Evolutionary conservation across 768 basidiomycete genomes (phyloP), one percentile per base, ranked within the genome.

Genomic region (Pholiota molesta): DNA sequence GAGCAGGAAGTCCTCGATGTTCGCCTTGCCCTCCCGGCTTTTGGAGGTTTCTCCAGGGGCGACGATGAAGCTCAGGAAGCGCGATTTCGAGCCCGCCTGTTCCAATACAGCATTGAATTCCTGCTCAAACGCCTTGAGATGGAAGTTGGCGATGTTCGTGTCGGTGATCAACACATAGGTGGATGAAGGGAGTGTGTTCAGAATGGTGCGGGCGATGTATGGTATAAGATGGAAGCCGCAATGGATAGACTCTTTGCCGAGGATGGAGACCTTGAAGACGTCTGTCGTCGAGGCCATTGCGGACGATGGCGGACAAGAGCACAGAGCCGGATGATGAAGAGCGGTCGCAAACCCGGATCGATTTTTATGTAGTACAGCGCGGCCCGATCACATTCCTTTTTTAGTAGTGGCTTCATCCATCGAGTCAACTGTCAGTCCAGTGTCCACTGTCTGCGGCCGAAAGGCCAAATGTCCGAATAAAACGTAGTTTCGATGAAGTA

Each of bases 151-250:
- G 71, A 99, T 86, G 76, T 95, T 88, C 28, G 91, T 89, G 78
- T 99, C 97, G 29, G 97, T 98, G 72, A 99, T 75, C 66, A 99
- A 83, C 69, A 94, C 91, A 75, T 99, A 99, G 51, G 91, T 86
- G 1, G 94, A 91, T 0, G 95, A 90, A 3, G 88, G 81, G 23
- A 95, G 82, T 1, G 84, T 83, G 3, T 79, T 72, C 60, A 93
- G 77, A 62, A 96, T 86, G 17, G 91, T 97, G 42, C 76, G 66
- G 49, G 83, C 86, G 76, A 97, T 92, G 83, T 99, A 91, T 2
- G 91, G 86, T 65, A 92, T 82, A 60, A 99, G 86, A 73, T 95
- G 95, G 70, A 98, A 96, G 37, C 96, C 96, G 68, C 92, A 93
- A 73, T 95, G 96, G 66, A 99, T 97, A 42, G 90, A 84, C 31